Conservation (phyloP, 2,329 filamentous ascomycete species). For the Cercospora brassicicola region DNA sequence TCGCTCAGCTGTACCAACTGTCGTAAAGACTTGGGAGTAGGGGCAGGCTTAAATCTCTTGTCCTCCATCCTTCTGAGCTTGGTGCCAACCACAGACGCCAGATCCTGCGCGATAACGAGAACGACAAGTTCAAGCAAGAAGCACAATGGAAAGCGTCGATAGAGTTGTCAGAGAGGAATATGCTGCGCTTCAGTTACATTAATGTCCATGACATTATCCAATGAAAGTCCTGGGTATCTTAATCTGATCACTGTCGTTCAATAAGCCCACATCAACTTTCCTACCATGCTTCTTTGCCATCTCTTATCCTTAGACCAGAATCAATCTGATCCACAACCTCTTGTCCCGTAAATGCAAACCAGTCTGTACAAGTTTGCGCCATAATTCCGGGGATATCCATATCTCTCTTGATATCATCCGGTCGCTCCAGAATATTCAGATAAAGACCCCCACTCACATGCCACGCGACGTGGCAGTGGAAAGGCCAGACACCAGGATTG, state of each 20-base stretch:
- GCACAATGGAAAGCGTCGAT: neutral
- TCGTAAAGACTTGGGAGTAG: neutral
- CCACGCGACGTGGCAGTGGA: conserved; percentile 42
- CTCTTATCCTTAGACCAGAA: conserved; percentile 29
- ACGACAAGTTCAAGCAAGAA: neutral
- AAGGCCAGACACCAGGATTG: conserved; percentile 50
- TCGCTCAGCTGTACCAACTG: neutral
- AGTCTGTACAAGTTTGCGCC: conserved; percentile 38
- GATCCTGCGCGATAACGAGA: neutral
- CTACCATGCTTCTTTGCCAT: neutral
- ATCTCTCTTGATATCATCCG: conserved; percentile 29
- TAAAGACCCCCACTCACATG: conserved; percentile 38
- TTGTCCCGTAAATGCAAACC: conserved; percentile 38
- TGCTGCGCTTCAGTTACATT: neutral
- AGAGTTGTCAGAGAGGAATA: neutral
- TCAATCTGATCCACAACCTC: conserved; percentile 39
- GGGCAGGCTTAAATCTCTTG: neutral
- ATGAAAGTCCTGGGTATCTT: neutral
- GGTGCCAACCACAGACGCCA: neutral
- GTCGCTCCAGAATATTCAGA: conserved; percentile 37
- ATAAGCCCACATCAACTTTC: neutral
- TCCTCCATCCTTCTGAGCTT: neutral
- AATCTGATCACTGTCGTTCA: neutral
- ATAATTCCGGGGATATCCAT: conserved; percentile 35
- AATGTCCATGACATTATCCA: neutral